These are phyloP conservation scores for Chrysochromulina parva DNA, from an alignment of 78 protist species.

Conservation along the genomic window DNA sequence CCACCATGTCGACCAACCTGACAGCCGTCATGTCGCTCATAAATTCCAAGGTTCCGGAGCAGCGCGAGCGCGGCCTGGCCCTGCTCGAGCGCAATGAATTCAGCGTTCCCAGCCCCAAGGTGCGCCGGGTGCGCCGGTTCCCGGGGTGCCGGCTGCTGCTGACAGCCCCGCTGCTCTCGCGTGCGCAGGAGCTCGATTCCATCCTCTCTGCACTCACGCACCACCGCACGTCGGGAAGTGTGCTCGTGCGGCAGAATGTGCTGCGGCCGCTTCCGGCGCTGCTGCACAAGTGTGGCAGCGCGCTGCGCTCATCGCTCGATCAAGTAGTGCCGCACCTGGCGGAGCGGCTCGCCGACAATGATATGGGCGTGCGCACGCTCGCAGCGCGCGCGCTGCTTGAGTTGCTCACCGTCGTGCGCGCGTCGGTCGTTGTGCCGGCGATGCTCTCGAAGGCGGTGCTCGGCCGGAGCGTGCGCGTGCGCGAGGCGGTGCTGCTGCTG, in stretches of 20 bases:
- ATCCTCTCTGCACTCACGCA: background rate
- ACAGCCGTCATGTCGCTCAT: no score
- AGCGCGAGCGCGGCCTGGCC: no score
- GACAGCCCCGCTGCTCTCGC: background rate
- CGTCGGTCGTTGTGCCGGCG: background rate
- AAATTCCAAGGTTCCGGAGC: no score
- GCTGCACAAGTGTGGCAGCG: background rate
- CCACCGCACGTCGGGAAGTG: background rate
- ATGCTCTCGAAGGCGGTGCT: background rate
- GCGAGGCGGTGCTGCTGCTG: background rate
- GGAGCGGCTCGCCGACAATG: background rate
- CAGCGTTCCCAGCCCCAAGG: background rate
- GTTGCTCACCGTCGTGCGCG: background rate
- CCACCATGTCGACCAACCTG: no score
- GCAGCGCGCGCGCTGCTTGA: background rate
- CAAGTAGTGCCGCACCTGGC: background rate
- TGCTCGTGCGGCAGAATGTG: background rate
- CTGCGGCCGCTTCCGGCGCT: background rate
- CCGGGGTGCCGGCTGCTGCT: no score
- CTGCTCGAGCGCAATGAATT: background rate
- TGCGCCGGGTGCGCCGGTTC: no score
- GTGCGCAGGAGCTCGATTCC: background rate
- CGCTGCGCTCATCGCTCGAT: background rate
- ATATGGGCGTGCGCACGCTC: background rate
- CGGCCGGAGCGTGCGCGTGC: background rate